Evolutionary conservation across 2,329 filamentous ascomycete genomes (phyloP).

Genomic region (Cordyceps militaris): DNA sequence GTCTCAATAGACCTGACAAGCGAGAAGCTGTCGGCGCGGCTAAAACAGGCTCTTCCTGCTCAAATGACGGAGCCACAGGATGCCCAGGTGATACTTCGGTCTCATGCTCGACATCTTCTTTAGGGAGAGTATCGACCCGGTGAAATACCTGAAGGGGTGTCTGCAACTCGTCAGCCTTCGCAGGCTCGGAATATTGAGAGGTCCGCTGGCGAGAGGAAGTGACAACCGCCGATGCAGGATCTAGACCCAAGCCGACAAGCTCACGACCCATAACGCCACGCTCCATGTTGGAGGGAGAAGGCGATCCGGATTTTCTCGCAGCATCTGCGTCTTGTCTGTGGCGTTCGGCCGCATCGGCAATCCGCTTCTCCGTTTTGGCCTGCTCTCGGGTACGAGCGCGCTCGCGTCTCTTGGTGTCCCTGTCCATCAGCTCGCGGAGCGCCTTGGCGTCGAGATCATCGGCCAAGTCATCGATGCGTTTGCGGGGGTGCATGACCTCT

Average conservation of each 20-base stretch:
- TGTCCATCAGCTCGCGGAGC: slow-evolving; percentile 80
- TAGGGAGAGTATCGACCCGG: slow-evolving; percentile 22
- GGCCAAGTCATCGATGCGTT: slow-evolving; percentile 64
- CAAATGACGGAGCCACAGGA: neutral
- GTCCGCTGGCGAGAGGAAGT: slow-evolving; percentile 47
- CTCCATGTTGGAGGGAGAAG: slow-evolving; percentile 50
- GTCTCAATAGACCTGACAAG: slow-evolving; percentile 35
- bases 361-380: slow-evolving; percentile 56
- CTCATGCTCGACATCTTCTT: slow-evolving; percentile 18
- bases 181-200: slow-evolving; percentile 19
- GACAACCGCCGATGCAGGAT: slow-evolving; percentile 46
- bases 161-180: slow-evolving; percentile 19
- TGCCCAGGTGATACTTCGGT: neutral
- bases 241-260: slow-evolving; percentile 47
- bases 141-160: slow-evolving; percentile 24
- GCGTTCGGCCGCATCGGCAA: slow-evolving; percentile 61
- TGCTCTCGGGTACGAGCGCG: slow-evolving; percentile 63
- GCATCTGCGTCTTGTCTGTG: slow-evolving; percentile 53
- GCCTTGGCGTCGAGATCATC: slow-evolving; percentile 81
- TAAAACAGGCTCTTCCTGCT: slow-evolving; percentile 10
- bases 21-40: slow-evolving; percentile 21
- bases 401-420: slow-evolving; percentile 74
- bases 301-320: slow-evolving; percentile 42
- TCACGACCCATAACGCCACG: slow-evolving; percentile 55
- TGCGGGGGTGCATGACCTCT: slow-evolving; percentile 52